Evolutionary conservation across 768 basidiomycete genomes (phyloP), one percentile per base, ranked within the genome.

Genomic region (Collybiopsis luxurians): DNA sequence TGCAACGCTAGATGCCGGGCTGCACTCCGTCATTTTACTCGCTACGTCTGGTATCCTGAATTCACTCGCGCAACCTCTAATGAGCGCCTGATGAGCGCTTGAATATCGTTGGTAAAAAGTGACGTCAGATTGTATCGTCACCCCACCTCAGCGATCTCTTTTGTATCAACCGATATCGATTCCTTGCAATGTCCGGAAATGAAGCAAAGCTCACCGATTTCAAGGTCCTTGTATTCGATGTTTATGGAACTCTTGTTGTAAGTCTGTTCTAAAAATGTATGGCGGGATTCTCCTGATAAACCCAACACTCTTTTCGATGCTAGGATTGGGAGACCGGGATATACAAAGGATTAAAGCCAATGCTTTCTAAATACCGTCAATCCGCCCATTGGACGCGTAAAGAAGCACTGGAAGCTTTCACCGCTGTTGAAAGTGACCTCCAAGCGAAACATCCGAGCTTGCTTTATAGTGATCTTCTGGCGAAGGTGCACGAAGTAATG

Each of bases 301-400:
- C n/a, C n/a, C n/a, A n/a, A n/a, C 43, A 39, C 10, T 10, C 38
- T 10, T 39, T 39, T 39, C 31, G 31, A 34, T 34, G 31, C 6
- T 42, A 86, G 79, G 85, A 92, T 67, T 91, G 89, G 89, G 89
- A 91, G 69, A 76, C 79, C 4, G 85, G 86, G 15, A 78, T 92
- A 50, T 80, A 79, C 69, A 65, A 73, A 12, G 79, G 73, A 0
- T 73, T 91, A 28, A 65, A 74, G 43, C 86, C 84, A 1, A 70
- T 87, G 28, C 73, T 87, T 43, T 64, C 67, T 23, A 70, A 71
- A 21, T 77, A 77, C 56, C 67, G 73, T 2, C 69, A 68, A 15
- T 71, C 76, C 4, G 67, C 69, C 28, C 56, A 63, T 10, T 83
- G 84, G 79, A 71, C 77, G 23, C 78, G 78, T 58, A 70, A 75